These are phyloP conservation scores for Venturia pyrina DNA, from an alignment of 2,329 filamentous ascomycete species.

Conservation along the genomic window DNA sequence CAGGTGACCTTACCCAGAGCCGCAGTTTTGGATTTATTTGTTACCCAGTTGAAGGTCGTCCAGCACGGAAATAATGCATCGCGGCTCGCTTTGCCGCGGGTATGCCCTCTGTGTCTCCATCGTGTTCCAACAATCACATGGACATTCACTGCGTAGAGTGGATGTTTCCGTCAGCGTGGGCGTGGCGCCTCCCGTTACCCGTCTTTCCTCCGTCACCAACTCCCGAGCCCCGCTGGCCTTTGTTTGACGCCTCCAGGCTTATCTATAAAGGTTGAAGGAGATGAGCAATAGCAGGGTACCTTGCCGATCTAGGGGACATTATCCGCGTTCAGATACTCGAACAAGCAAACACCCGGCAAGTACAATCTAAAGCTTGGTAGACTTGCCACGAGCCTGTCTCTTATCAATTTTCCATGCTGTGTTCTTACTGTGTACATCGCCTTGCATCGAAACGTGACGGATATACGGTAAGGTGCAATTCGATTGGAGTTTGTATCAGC, in stretches of 20 bases:
- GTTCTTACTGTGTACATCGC: background rate
- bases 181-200: background rate
- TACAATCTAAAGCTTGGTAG: background rate
- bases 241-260: too few species aligned
- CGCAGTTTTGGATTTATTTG: background rate
- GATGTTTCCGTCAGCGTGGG: background rate
- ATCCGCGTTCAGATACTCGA: background rate
- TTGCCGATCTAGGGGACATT: background rate
- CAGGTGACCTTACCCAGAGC: background rate
- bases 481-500: background rate
- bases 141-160: background rate
- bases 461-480: too few species aligned
- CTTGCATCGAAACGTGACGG: background rate
- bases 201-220: background rate
- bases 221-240: background rate
- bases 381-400: background rate
- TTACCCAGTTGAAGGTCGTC: background rate
- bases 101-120: background rate
- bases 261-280: background rate
- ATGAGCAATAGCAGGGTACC: background rate
- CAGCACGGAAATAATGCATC: background rate
- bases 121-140: background rate
- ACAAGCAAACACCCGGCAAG: background rate
- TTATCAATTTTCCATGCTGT: background rate
- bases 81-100: background rate